Base-by-base conservation (phyloP, 108 stramenopile species). In the Mediolabrus comicus region DNA sequence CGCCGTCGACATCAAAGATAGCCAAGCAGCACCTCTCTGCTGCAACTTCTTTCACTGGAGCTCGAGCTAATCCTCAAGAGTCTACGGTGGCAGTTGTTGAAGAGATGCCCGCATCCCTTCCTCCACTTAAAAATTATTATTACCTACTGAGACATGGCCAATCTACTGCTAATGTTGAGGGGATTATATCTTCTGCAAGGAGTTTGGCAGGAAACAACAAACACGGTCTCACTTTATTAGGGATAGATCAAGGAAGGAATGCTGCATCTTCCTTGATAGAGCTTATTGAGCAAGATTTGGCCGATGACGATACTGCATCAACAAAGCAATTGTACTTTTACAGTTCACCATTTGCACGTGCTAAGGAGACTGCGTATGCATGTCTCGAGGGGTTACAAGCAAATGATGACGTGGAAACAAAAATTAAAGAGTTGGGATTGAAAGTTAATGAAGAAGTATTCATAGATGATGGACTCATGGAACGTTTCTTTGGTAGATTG, bases 111-210 rank as follows among this genome's bases (percentile, higher is more conserved):
- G 71, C 72, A 17, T 75, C 78, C 1, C 62, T 93, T 24, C 89
- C 89, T 6, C 28, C 51, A 9, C 65, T 90, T 13, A 80, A 80
- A 19, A 85, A 93, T 62, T 57, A 77, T 10, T 93, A 90, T 32
- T 93, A 93, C 55, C 61, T 93, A 22, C 67, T 93, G 29, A 65
- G 92, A 30, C 92, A 93, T 65, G 92, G 92, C 22, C 92, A 90
- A 65, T 75, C 72, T 16, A 88, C 86, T 3, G 92, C 85, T 32
- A 93, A 93, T 62, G 88, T 93, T 22, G 92, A 86, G 17, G 77
- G 76, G 17, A 78, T 93, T 55, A 93, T 93, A 63, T 90, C 89
- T 2, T 90, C 89, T 2, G 76, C 78, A 13, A 77, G 92, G 41
- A 84, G 86, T 53, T 77, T 93, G 65, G 87, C 89, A 8, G 84